Conservation (phyloP, 202 grass and related monocot genomes). For the Zoysia matrella region DNA sequence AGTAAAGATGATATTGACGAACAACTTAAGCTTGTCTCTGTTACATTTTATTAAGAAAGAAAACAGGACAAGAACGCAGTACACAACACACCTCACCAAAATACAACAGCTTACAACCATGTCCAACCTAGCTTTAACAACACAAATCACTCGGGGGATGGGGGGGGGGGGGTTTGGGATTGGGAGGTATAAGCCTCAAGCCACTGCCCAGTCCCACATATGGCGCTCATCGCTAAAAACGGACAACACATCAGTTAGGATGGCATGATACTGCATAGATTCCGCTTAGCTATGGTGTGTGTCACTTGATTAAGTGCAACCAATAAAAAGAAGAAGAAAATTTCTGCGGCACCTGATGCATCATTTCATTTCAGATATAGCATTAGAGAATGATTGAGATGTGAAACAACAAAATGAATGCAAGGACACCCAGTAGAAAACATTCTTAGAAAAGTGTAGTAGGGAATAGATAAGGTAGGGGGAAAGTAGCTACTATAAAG, state of each 20-base stretch:
- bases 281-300: conserved; percentile 2
- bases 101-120: too few species aligned
- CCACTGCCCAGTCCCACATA: too few species aligned
- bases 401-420: neutral
- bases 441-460: neutral
- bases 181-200: too few species aligned
- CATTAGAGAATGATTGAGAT: neutral
- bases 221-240: too few species aligned
- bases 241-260: too few species aligned
- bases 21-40: neutral
- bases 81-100: too few species aligned
- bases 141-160: too few species aligned
- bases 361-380: conserved; percentile 4
- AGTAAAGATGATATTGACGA: conserved; percentile 8
- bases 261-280: neutral
- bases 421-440: neutral
- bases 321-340: neutral
- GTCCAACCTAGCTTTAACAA: too few species aligned
- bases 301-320: neutral
- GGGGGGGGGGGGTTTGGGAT: too few species aligned
- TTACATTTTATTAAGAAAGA: too few species aligned
- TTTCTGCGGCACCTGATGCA: neutral
- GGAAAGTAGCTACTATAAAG: neutral
- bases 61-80: too few species aligned
- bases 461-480: neutral